Evolutionary conservation across 1,139 yeast genomes (phyloP).

Genomic region (Nematodospora anomalae): DNA sequence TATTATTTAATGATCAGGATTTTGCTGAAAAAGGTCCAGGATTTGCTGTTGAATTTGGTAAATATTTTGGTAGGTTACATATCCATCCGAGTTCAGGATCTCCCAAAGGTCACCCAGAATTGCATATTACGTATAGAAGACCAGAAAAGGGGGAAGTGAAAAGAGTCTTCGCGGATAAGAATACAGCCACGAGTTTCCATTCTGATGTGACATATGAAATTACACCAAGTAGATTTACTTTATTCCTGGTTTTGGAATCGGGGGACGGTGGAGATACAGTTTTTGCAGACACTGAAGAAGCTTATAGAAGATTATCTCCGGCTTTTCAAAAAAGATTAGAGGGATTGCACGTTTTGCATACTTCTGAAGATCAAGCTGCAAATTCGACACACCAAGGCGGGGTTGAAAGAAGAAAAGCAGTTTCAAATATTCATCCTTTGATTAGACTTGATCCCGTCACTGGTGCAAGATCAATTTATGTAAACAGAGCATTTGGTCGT

Average conservation of each 20-base stretch:
- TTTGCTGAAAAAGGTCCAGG: slow-evolving; percentile 32
- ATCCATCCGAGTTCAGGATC: slow-evolving; percentile 31
- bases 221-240: slow-evolving; percentile 31
- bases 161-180: slow-evolving; percentile 20
- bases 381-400: slow-evolving; percentile 44
- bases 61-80: slow-evolving; percentile 34
- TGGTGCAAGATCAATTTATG: slow-evolving; percentile 49
- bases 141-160: slow-evolving; percentile 26
- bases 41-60: slow-evolving; percentile 29
- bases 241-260: slow-evolving; percentile 34
- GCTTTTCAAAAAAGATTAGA: slow-evolving; percentile 28
- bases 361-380: slow-evolving; percentile 65
- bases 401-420: slow-evolving; percentile 44
- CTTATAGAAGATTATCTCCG: slow-evolving; percentile 33
- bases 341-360: slow-evolving; percentile 52
- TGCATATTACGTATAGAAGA: slow-evolving; percentile 31
- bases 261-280: slow-evolving; percentile 39
- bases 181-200: slow-evolving; percentile 26
- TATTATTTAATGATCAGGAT: slow-evolving; percentile 33
- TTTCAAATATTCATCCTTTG: slow-evolving; percentile 52
- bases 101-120: slow-evolving; percentile 28
- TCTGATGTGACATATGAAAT: slow-evolving; percentile 34
- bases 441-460: slow-evolving; percentile 61
- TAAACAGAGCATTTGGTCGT: slow-evolving; percentile 56
- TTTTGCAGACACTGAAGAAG: slow-evolving; percentile 32